These are phyloP conservation scores for Xylaria sp. DNA, from an alignment of 2,329 filamentous ascomycete species.

Conservation along the genomic window DNA sequence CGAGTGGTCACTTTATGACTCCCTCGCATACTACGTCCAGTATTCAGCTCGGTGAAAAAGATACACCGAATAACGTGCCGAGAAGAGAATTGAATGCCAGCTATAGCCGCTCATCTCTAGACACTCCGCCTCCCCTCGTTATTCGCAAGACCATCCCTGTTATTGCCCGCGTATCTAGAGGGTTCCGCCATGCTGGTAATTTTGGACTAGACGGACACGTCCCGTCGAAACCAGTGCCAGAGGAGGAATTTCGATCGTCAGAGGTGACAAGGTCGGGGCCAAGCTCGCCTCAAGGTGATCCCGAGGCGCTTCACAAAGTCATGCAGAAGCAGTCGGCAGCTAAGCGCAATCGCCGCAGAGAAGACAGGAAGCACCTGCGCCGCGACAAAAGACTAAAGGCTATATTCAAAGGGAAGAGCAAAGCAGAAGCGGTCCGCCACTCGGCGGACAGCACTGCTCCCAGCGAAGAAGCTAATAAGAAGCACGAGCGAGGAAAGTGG, in stretches of 20 bases:
- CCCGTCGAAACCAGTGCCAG: constrained; percentile 33
- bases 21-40: constrained; percentile 27
- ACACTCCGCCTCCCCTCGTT: constrained; percentile 1
- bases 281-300: constrained; percentile 30
- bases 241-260: constrained; percentile 24
- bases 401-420: constrained; percentile 39
- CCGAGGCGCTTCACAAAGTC: constrained; percentile 37
- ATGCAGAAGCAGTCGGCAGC: constrained; percentile 41
- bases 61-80: not conserved
- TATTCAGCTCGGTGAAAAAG: not conserved
- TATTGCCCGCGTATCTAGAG: constrained; percentile 36
- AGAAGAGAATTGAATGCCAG: constrained; percentile 15
- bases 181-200: constrained; percentile 23
- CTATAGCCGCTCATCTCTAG: constrained; percentile 20
- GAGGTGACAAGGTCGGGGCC: constrained; percentile 3
- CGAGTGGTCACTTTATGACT: constrained; percentile 29
- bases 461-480: constrained; percentile 1
- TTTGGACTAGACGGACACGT: constrained; percentile 46
- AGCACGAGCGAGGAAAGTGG: constrained; percentile 37
- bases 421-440: not conserved
- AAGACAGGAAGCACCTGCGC: constrained; percentile 41
- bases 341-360: constrained; percentile 41
- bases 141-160: constrained; percentile 38
- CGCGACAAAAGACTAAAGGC: constrained; percentile 37
- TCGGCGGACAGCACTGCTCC: not conserved